Percentiles rank a stretch among this genome's conserved stretches.
These are phyloP conservation scores for Albophoma yamanashiensis DNA, from an alignment of 2,329 filamentous ascomycete genomes.

Conservation along the genomic window DNA sequence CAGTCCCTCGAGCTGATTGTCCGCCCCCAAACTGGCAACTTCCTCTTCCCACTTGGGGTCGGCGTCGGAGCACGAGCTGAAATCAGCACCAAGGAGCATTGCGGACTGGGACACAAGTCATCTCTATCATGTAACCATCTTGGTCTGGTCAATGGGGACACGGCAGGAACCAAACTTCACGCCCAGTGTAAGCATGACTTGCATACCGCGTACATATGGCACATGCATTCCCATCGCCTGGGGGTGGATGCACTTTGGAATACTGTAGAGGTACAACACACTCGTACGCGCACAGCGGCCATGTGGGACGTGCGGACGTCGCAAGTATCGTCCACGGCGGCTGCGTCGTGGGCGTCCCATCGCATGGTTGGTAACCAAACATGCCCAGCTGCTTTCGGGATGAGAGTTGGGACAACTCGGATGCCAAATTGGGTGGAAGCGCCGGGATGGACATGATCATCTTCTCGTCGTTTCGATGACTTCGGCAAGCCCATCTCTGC, in stretches of 20 bases:
- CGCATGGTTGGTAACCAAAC: neutral
- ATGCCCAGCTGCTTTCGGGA: neutral
- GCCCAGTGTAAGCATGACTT: constrained; percentile 2
- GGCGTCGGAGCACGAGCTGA: neutral
- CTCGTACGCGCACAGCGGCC: neutral
- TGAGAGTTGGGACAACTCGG: neutral
- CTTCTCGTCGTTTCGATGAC: neutral
- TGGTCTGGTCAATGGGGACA: neutral
- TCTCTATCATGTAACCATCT: neutral
- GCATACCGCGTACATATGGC: constrained; percentile 1
- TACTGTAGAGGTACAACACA: neutral
- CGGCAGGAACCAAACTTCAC: neutral
- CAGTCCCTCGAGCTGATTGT: neutral
- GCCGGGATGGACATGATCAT: neutral
- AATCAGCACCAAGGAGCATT: neutral
- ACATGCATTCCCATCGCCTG: neutral
- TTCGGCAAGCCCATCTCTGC: neutral
- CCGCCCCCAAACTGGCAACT: neutral
- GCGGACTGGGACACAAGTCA: neutral
- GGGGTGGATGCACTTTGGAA: neutral
- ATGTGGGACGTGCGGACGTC: neutral
- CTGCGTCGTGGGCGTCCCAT: neutral
- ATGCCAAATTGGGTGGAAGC: neutral
- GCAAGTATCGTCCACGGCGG: neutral
- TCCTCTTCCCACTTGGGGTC: neutral